phyloP scores from a whole-genome alignment of 1,284 basidiomycete genomes.

The Trichosporon ovoides region DNA sequence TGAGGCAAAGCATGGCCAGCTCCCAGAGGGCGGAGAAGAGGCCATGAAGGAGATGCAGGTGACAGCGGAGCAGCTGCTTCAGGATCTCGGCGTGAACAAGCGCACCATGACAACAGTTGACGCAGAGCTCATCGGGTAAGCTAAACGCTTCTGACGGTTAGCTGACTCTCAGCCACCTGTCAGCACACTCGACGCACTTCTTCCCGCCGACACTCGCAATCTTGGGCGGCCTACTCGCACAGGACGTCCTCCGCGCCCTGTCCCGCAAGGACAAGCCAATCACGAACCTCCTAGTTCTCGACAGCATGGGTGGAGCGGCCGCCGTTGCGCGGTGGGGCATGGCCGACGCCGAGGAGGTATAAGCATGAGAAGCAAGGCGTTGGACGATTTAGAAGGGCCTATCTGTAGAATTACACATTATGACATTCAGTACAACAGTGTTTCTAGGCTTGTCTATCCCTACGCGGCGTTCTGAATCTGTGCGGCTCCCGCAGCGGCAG shows the following conservation, averaged over 20 bases:
- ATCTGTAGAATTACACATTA: conserved; percentile 8
- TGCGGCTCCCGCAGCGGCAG: not conserved
- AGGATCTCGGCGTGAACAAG: conserved; percentile 64
- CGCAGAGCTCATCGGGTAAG: conserved; percentile 48
- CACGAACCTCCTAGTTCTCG: conserved; percentile 86
- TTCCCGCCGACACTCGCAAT: conserved; percentile 87
- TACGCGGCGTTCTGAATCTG: not conserved
- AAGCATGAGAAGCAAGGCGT: not conserved
- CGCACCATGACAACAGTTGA: conserved; percentile 56
- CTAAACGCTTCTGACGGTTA: not conserved
- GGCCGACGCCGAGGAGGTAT: conserved; percentile 8
- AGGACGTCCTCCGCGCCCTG: conserved; percentile 88
- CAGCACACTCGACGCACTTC: conserved; percentile 68
- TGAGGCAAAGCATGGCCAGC: conserved; percentile 56
- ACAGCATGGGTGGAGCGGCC: conserved; percentile 59
- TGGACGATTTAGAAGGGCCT: conserved; percentile 7
- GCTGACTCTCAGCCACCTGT: conserved; percentile 53
- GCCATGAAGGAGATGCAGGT: conserved; percentile 56
- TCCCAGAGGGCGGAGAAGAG: conserved; percentile 57
- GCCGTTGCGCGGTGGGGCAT: conserved; percentile 37
- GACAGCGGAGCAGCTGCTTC: conserved; percentile 59
- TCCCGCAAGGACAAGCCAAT: conserved; percentile 86
- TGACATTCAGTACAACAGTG: conserved; percentile 20
- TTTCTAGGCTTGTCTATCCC: conserved; percentile 8
- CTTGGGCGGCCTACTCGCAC: conserved; percentile 86